Percentiles rank a stretch among this genome's conserved stretches.
phyloP scores from a whole-genome alignment of 371 early-diverging fungal species.

The Actinomortierella wolfii region DNA sequence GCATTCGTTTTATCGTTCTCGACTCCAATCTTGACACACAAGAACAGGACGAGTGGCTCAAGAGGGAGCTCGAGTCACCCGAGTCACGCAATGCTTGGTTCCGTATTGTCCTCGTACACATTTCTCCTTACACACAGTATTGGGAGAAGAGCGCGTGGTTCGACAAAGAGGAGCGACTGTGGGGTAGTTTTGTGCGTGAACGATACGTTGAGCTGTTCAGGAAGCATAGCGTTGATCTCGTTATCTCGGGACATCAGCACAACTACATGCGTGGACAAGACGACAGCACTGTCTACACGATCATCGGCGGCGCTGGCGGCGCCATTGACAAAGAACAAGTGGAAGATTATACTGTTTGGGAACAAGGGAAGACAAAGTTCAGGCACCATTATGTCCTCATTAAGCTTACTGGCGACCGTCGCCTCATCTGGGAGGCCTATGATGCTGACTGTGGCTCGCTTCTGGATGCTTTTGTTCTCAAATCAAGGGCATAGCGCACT shows the following conservation, averaged over 20 bases:
- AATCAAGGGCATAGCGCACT: conserved; percentile 36
- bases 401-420: conserved; percentile 43
- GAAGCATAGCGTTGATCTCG: conserved; percentile 68
- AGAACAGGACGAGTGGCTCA: conserved; percentile 68
- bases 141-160: conserved; percentile 80
- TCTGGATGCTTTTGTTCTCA: conserved; percentile 40
- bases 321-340: conserved; percentile 70
- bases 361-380: conserved; percentile 23
- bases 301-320: conserved; percentile 84
- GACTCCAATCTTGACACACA: conserved; percentile 71
- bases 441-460: conserved; percentile 44
- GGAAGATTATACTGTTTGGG: conserved; percentile 54
- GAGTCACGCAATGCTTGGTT: conserved; percentile 63
- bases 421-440: conserved; percentile 44
- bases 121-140: conserved; percentile 82
- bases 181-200: conserved; percentile 73
- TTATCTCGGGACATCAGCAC: conserved; percentile 84
- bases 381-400: conserved; percentile 44
- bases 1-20: conserved; percentile 69
- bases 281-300: conserved; percentile 60
- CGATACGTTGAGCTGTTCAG: conserved; percentile 73
- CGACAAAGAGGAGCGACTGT: conserved; percentile 64
- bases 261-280: conserved; percentile 73
- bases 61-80: conserved; percentile 57
- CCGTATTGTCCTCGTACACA: conserved; percentile 72